These are phyloP conservation scores for Flagelloscypha sp. DNA, from an alignment of 768 basidiomycete genomes.

Conservation along the genomic window DNA sequence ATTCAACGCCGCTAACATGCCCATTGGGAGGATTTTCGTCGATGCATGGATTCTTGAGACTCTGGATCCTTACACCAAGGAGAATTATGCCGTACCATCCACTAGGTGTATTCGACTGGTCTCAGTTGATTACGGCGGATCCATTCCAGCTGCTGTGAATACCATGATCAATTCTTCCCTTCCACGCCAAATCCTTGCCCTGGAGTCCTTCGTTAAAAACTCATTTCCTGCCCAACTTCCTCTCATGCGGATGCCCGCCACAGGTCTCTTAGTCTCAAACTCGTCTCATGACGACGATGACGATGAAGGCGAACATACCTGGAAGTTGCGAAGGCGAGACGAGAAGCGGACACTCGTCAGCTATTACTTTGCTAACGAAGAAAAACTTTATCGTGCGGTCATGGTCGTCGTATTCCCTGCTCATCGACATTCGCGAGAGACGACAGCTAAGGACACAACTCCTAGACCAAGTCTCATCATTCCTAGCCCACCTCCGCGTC, in stretches of 20 bases:
- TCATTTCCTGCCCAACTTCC: slow-evolving; percentile 60
- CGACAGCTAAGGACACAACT: no score
- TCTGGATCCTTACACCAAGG: slow-evolving; percentile 88
- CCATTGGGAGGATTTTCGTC: slow-evolving; percentile 73
- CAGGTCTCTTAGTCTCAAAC: slow-evolving; percentile 51
- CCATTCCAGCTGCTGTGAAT: slow-evolving; percentile 78
- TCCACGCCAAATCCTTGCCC: slow-evolving; percentile 58
- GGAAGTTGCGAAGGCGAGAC: slow-evolving; percentile 57
- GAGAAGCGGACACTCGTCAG: slow-evolving; percentile 48
- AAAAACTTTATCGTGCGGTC: no score
- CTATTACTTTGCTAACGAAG: no score
- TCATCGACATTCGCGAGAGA: no score
- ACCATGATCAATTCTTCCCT: slow-evolving; percentile 75
- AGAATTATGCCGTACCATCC: slow-evolving; percentile 91
- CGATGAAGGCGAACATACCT: slow-evolving; percentile 33
- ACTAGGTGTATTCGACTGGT: slow-evolving; percentile 80
- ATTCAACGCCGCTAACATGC: slow-evolving; percentile 68
- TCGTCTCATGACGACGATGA: slow-evolving; percentile 44
- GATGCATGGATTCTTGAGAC: slow-evolving; percentile 98
- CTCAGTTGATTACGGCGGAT: slow-evolving; percentile 81
- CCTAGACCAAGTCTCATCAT: no score
- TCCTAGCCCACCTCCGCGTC: no score
- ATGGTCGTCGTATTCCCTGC: no score
- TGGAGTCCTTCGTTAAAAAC: slow-evolving; percentile 69
- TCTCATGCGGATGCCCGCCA: slow-evolving; percentile 58